phyloP scores from a whole-genome alignment of 2,329 filamentous ascomycete species.

The Colletotrichum sp. region DNA sequence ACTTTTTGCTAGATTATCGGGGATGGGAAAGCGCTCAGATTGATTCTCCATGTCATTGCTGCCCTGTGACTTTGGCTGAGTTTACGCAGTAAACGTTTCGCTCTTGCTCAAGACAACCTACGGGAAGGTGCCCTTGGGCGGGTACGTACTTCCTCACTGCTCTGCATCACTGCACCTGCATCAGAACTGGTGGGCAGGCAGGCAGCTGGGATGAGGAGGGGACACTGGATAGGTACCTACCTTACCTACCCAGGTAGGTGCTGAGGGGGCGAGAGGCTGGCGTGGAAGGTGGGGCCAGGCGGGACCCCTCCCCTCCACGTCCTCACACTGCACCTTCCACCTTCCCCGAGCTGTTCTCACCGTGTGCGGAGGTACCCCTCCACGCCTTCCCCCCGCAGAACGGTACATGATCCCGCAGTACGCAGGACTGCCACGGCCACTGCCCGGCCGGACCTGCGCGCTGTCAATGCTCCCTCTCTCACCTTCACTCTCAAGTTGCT shows the following conservation, averaged over 20 bases:
- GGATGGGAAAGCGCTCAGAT: background rate
- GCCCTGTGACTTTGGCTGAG: background rate
- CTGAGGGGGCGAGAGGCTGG: background rate
- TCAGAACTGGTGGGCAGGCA: background rate
- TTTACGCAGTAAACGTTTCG: background rate
- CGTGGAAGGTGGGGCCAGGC: slow-evolving; percentile 4
- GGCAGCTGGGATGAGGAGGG: background rate
- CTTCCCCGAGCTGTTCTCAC: background rate
- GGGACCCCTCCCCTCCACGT: background rate
- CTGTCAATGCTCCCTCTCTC: background rate
- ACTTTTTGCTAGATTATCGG: background rate
- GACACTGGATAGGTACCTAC: background rate
- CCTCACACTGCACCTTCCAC: background rate
- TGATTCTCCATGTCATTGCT: background rate
- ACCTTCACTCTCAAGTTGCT: background rate
- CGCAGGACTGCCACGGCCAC: background rate
- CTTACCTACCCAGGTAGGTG: too few species aligned
- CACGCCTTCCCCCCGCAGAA: background rate
- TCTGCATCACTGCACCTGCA: background rate
- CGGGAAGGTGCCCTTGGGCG: background rate
- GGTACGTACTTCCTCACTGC: background rate
- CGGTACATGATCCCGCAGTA: background rate
- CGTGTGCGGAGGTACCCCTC: background rate
- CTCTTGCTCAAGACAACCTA: background rate
- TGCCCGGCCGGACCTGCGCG: background rate